A percentile compares a stretch with the other conserved stretches of the same genome.
These are phyloP conservation scores for Penicillium cinerascens DNA, from an alignment of 495 filamentous ascomycete genomes.

Conservation along the genomic window DNA sequence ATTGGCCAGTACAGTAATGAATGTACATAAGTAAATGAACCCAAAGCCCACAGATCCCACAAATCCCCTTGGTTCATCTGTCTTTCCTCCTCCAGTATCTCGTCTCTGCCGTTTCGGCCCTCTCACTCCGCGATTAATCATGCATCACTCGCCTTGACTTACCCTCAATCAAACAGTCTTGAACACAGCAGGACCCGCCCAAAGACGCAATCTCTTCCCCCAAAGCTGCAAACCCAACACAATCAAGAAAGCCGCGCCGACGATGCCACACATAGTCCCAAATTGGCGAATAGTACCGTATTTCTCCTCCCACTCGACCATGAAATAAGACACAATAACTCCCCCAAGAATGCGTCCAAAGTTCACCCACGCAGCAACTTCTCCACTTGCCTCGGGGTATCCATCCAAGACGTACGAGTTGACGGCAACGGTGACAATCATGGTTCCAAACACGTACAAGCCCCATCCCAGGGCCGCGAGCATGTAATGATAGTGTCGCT, in stretches of 20 bases:
- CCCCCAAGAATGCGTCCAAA: slow-evolving; percentile 42
- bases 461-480: slow-evolving; percentile 18
- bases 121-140: too few relatives aligned
- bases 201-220: slow-evolving; percentile 32
- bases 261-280: slow-evolving; percentile 49
- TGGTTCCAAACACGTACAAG: slow-evolving; percentile 41
- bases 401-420: slow-evolving; percentile 59
- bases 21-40: too few relatives aligned
- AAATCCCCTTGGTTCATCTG: too few relatives aligned
- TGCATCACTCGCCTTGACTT: too few relatives aligned
- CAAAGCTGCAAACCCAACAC: slow-evolving; percentile 38
- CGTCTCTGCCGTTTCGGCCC: too few relatives aligned
- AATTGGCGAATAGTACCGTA: slow-evolving; percentile 35
- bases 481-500: slow-evolving; percentile 54
- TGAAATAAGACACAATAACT: slow-evolving; percentile 52
- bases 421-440: slow-evolving; percentile 61
- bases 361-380: slow-evolving; percentile 54
- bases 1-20: too few relatives aligned
- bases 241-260: slow-evolving; percentile 36
- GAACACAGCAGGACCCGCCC: slow-evolving; percentile 21
- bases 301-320: slow-evolving; percentile 36
- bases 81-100: too few relatives aligned
- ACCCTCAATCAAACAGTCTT: slow-evolving; percentile 7
- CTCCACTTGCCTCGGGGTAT: slow-evolving; percentile 55
- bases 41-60: too few relatives aligned